Percentiles rank a stretch among this genome's conserved stretches.
Conservation (phyloP, 306 rosid species). For the Sicyos baderoa region DNA sequence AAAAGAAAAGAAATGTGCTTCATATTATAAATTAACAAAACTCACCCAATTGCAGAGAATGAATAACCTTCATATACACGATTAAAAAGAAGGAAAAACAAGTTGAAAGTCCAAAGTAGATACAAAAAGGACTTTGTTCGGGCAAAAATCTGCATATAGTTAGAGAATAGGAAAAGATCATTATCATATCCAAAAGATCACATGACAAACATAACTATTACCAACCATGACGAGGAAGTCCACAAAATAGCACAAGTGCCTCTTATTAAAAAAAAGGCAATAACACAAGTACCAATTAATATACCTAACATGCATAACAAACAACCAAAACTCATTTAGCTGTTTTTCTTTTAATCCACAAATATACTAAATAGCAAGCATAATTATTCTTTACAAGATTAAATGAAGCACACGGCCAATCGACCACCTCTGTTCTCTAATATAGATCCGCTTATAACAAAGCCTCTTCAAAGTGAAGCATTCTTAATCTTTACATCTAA, state of each 20-base stretch:
- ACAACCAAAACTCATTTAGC: background rate
- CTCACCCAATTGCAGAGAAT: constrained; percentile 78
- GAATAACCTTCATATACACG: constrained; percentile 88
- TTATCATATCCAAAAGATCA: background rate
- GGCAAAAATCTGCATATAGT: constrained; percentile 58
- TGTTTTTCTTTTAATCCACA: background rate
- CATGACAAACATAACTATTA: constrained; percentile 1
- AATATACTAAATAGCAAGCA: background rate
- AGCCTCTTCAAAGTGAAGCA: background rate
- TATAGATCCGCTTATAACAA: background rate
- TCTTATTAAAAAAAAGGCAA: background rate
- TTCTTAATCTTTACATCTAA: background rate
- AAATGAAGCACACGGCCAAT: background rate
- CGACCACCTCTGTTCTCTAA: background rate
- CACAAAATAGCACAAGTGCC: background rate
- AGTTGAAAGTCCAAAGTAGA: constrained; percentile 69
- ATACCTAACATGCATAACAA: background rate
- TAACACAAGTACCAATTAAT: background rate
- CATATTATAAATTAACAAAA: constrained; percentile 24
- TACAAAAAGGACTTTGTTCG: constrained; percentile 51
- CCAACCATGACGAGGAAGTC: constrained; percentile 7
- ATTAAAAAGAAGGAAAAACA: constrained; percentile 75
- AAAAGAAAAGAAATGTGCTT: background rate
- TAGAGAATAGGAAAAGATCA: constrained; percentile 20
- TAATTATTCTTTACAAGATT: background rate